Evolutionary conservation across 768 basidiomycete genomes (phyloP).

Genomic region (Russula sp.): DNA sequence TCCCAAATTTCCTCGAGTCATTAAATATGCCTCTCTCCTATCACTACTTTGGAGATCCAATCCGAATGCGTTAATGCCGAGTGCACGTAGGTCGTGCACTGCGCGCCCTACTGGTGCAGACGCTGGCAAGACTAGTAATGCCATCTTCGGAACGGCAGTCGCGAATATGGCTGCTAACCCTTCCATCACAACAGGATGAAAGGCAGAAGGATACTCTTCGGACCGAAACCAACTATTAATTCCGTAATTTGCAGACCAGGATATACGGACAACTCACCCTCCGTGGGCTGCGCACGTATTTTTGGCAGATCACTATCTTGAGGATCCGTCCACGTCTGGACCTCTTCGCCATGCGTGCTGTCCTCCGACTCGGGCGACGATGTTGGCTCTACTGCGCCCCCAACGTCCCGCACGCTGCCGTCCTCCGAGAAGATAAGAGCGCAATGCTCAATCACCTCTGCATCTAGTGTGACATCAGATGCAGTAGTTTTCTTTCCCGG

Average conservation of each 20-base stretch:
- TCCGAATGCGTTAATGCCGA: constrained; percentile 66
- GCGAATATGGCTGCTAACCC: constrained; percentile 70
- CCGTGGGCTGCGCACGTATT: constrained; percentile 15
- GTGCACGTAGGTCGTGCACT: constrained; percentile 57
- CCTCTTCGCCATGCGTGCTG: constrained; percentile 27
- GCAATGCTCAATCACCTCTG: constrained; percentile 44
- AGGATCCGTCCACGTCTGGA: neutral
- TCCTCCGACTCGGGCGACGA: constrained; percentile 32
- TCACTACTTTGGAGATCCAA: constrained; percentile 52
- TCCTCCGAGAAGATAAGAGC: constrained; percentile 59
- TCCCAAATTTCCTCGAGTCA: constrained; percentile 33
- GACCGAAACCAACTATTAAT: constrained; percentile 1
- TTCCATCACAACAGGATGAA: constrained; percentile 58
- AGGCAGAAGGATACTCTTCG: constrained; percentile 52
- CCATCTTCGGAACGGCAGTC: constrained; percentile 64
- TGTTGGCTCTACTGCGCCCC: constrained; percentile 40
- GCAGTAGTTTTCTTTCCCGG: neutral
- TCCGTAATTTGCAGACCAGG: constrained; percentile 9
- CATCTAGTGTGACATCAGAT: neutral
- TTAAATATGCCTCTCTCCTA: constrained; percentile 42
- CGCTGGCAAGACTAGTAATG: constrained; percentile 65
- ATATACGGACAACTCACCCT: constrained; percentile 12
- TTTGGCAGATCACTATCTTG: constrained; percentile 14
- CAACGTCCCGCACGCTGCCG: constrained; percentile 53
- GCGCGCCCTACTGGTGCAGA: constrained; percentile 58